These are phyloP conservation scores for Tolypocladium inflatum DNA, from an alignment of 2,329 filamentous ascomycete species.

Conservation along the genomic window DNA sequence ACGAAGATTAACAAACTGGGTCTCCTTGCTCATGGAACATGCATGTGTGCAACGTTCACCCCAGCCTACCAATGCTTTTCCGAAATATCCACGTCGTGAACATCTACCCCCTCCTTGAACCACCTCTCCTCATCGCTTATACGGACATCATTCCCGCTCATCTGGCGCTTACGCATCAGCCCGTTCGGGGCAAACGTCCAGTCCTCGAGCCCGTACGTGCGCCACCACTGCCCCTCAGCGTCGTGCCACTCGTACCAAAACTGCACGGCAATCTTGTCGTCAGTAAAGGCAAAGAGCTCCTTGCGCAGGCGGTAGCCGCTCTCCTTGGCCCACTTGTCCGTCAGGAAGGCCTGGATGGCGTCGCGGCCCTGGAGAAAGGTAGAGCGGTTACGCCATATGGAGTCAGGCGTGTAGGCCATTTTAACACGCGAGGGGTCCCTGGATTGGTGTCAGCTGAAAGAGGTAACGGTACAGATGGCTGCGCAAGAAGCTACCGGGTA, in stretches of 20 bases:
- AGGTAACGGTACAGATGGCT: conserved; percentile 4
- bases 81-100: conserved; percentile 55
- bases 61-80: conserved; percentile 54
- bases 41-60: background rate
- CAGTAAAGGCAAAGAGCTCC: conserved; percentile 70
- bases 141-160: conserved; percentile 65
- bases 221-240: conserved; percentile 63
- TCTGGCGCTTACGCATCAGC: conserved; percentile 63
- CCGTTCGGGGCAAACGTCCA: conserved; percentile 67
- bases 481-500: conserved; percentile 39
- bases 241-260: conserved; percentile 86
- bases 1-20: too few species aligned
- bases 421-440: conserved; percentile 58
- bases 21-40: too few species aligned
- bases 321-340: conserved; percentile 66
- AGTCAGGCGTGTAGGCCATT: conserved; percentile 64
- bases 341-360: conserved; percentile 58
- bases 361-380: conserved; percentile 60
- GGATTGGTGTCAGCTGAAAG: background rate
- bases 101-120: conserved; percentile 61
- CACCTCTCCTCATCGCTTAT: conserved; percentile 55
- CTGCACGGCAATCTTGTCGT: conserved; percentile 73
- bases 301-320: conserved; percentile 66
- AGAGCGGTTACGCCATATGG: conserved; percentile 72
- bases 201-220: conserved; percentile 78